Evolutionary conservation across 768 basidiomycete species (phyloP).

Genomic region (Tylopilus felleus): DNA sequence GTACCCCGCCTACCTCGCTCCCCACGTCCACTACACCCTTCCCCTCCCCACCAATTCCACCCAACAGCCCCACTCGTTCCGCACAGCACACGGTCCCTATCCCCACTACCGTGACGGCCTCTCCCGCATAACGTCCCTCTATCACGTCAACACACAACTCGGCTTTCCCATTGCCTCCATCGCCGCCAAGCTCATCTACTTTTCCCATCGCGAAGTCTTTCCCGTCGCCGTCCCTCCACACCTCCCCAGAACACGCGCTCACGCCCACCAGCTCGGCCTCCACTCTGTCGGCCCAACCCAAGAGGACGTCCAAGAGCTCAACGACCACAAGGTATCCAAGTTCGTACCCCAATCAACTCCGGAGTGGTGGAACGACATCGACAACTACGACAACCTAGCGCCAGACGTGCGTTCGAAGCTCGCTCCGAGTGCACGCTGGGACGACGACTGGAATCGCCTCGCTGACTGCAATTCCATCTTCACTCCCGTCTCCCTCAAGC

Average conservation of each 20-base stretch:
- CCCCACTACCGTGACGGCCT: conserved; percentile 42
- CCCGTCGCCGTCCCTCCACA: conserved; percentile 42
- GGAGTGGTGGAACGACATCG: conserved; percentile 25
- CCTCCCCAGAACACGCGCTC: conserved; percentile 31
- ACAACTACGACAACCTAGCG: conserved; percentile 17
- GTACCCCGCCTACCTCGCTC: conserved; percentile 58
- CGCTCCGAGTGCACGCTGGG: conserved; percentile 45
- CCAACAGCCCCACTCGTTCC: conserved; percentile 27
- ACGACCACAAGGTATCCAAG: conserved; percentile 39
- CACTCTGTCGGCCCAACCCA: conserved; percentile 42
- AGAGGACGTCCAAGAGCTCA: conserved; percentile 60
- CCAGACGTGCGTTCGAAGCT: conserved; percentile 26
- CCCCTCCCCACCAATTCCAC: conserved; percentile 37
- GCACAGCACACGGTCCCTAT: conserved; percentile 44
- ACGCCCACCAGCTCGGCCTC: conserved; percentile 27
- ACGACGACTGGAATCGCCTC: conserved; percentile 57
- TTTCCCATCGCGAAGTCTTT: conserved; percentile 51
- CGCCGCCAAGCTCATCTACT: conserved; percentile 63
- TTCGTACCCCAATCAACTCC: conserved; percentile 14
- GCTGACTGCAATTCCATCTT: conserved; percentile 44
- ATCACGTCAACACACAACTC: conserved; percentile 28
- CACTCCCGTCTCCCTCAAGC: conserved; percentile 25
- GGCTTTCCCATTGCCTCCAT: conserved; percentile 45
- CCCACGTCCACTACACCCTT: conserved; percentile 56
- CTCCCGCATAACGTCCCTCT: conserved; percentile 30